Evolutionary conservation across 2,329 filamentous ascomycete genomes (phyloP), one percentile per base, ranked within the genome.

Genomic region (Arthroderma sp.): DNA sequence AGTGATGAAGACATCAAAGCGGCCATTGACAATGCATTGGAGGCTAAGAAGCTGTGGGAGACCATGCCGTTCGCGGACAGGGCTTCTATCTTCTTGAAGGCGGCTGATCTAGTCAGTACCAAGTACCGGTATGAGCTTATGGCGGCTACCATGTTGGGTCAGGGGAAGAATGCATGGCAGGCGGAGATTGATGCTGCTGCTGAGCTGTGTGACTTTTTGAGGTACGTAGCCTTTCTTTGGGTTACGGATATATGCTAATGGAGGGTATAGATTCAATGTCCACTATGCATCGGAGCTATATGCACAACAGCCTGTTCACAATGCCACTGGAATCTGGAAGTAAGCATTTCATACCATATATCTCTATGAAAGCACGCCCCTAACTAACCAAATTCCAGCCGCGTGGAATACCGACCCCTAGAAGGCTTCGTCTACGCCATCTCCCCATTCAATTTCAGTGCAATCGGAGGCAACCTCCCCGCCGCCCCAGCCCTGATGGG

Each of bases 131-230:
- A 95, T 74, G 89, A 96, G 58, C 82, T 98, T 66, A 95, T 97
- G 87, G 91, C 93, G 6, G 83, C 89, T 47, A 96, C 93, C 13
- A 95, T 97, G 83, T 78, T 95, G 33, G 93, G 91, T 60, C 91
- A 98, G 75, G 91, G 93, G 67, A 97, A 97, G 82, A 97, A 96
- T 71, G 89, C 88, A 52, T 97, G 90, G 90, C 91, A 98, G 74
- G 91, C 93, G n/a, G 91, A 98, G 79, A 97, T 97, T 62, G 91
- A 97, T 72, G 81, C 91, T 39, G 91, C 91, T 17, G 91, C 91
- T 7, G 93, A 98, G 78, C 75, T 95, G 65, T 86, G 83, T 65
- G 91, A 98, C 71, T 97, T 97, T 74, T 77, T 97, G 70, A 83
- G 90, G 68, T 77, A 54, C 41, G 60, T 47, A 15, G 41, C 39